Evolutionary conservation across 2,329 filamentous ascomycete species (phyloP), one percentile per base, ranked within the genome.

Genomic region (Ceratocystis huliohia): DNA sequence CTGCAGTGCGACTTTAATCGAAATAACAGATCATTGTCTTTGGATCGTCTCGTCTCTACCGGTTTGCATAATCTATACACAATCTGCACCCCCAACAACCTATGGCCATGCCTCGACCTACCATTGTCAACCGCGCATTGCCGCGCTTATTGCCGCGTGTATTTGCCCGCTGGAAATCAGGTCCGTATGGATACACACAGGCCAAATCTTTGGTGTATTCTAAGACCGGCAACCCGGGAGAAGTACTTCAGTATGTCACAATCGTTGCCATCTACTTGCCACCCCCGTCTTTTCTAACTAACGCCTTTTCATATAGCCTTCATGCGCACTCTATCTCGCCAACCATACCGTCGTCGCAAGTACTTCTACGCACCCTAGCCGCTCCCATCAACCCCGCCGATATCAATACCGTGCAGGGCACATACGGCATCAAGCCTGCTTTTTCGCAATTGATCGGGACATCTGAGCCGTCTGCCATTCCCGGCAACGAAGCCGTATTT

Each of bases 351-450:
- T 74, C 79, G 44, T 76, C 76, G 61, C 78, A 81, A 61, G 77
- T 95, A 71, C 91, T 93, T 65, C 80, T 99, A 68, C 90, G 91
- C 75, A 87, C 94, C 72, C 89, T 99, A 72, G 89, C 92, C 41
- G 86, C 91, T 0, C 91, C 94, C 67, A 90, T 99, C 76, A 99
- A 99, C 78, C 94, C 94, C 28, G 92, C 94, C 73, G 94, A 99
- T 78, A 89, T 99, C 76, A 99, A 99, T 80, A 93, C 93, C 72
- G 89, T 99, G 73, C 94, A 99, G 79, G 94, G 94, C 70, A 91
- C 93, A 3, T 99, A 99, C 78, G 93, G 93, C 69, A 86, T 86
- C 59, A 91, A 91, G 74, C 91, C 92, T 0, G 79, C 82, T 57
- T 92, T 96, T 76, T 86, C 84, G 20, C 86, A 85, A 5, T 76